Evolutionary conservation across 2,329 filamentous ascomycete species (phyloP), one percentile per base, ranked within the genome.

Genomic region (Fusarium ambrosium): DNA sequence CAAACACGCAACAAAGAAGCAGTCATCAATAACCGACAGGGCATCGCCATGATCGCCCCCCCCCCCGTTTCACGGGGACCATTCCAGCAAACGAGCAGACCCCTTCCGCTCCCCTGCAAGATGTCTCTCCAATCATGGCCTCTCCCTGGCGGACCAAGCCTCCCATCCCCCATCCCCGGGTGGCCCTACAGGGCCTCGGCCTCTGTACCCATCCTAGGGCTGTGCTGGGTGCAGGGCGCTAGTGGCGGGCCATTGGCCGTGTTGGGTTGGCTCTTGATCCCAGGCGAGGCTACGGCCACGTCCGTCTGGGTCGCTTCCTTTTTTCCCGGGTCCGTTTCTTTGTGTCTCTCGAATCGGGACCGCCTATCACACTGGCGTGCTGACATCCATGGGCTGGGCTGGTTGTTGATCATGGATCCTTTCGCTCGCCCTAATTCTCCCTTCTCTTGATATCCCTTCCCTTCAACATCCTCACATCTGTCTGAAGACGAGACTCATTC

Each of bases 341-440:
- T 36, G 39, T 37, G 29, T 41, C 37, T 43, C 24, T 63, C 58
- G 32, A 24, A 29, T n/a, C 45, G 37, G 37, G 14, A 11, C 20
- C 53, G 39, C 61, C 61, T 77, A 78, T 78, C 76, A 78, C 43
- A 67, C 51, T 59, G 65, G 65, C 62, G 61, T 69, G 77, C 77
- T 78, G 77, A 78, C 77, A 78, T 78, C 62, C 45, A 55, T 32
- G 51, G 51, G 51, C 27, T 32, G 45, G 45, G 51, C 27, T 32
- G 45, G 45, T 51, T 24, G 63, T 72, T 36, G 61, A 62, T 73
- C 45, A 39, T 60, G 58, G 45, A 64, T 73, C 64, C 37, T 62
- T n/a, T 39, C 37, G 51, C 24, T 62, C 45, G 45, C 36, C 36
- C n/a, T 18, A n/a, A 58, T 53, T 68, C 61, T 68, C 62, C 60